Evolutionary conservation across 257 asterid genomes (phyloP).

Genomic region (Penstemon davidsonii): DNA sequence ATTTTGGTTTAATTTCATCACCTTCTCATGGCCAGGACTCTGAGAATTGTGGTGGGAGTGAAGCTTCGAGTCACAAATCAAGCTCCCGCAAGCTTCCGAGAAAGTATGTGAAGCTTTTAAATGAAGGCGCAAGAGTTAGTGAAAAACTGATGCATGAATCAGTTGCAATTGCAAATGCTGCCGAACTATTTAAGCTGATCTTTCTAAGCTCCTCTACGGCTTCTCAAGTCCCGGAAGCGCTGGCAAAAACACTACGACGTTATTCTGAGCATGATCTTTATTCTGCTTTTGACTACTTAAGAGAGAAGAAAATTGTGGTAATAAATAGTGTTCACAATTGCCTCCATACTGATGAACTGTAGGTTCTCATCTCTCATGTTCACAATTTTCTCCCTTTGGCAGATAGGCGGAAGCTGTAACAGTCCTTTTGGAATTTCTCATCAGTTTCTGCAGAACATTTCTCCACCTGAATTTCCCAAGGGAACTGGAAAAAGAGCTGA

Average conservation of each 20-base stretch:
- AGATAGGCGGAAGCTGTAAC: constrained; percentile 78
- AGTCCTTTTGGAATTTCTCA: constrained; percentile 76
- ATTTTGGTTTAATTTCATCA: constrained; percentile 27
- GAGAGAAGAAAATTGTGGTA: constrained; percentile 90
- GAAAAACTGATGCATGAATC: constrained; percentile 59
- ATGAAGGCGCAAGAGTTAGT: constrained; percentile 41
- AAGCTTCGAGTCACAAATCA: constrained; percentile 51
- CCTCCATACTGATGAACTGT: constrained; percentile 11
- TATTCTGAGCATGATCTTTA: constrained; percentile 97
- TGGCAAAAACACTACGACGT: constrained; percentile 87
- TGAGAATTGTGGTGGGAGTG: constrained; percentile 43
- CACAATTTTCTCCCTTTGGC: constrained; percentile 37
- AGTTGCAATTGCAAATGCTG: constrained; percentile 92
- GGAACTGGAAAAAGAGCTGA: constrained; percentile 84
- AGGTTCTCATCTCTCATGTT: constrained; percentile 13
- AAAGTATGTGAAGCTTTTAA: constrained; percentile 55
- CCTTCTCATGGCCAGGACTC: constrained; percentile 40
- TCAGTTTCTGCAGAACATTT: constrained; percentile 66
- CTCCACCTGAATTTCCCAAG: constrained; percentile 61
- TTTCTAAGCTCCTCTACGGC: constrained; percentile 76
- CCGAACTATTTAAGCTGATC: constrained; percentile 86
- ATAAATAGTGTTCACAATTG: constrained; percentile 20
- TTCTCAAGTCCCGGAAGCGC: constrained; percentile 64
- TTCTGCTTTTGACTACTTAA: constrained; percentile 88
- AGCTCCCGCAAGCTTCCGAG: constrained; percentile 47